Conservation (phyloP, 352 stramenopile genomes). For the Globisporangium recalcitrans region DNA sequence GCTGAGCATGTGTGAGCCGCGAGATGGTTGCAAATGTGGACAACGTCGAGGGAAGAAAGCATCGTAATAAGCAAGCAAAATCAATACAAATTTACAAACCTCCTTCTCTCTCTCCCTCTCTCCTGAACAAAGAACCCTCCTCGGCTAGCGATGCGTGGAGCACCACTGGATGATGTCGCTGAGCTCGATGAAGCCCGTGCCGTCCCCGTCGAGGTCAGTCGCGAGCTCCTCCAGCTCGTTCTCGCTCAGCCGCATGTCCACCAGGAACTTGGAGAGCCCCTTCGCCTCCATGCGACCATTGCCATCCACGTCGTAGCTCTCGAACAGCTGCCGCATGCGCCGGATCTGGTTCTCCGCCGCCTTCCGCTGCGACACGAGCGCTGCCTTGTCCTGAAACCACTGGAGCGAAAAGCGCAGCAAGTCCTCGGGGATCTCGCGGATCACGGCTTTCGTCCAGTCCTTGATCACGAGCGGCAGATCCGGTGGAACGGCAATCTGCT, state of each 20-base stretch:
- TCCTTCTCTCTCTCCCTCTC: background rate
- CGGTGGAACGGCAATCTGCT: slow-evolving; percentile 87
- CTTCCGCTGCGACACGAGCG: slow-evolving; percentile 53
- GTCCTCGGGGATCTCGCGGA: slow-evolving; percentile 70
- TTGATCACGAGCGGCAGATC: slow-evolving; percentile 86
- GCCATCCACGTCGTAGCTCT: slow-evolving; percentile 76
- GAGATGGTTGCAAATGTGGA: background rate
- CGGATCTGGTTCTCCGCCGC: slow-evolving; percentile 58
- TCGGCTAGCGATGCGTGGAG: slow-evolving; percentile 37
- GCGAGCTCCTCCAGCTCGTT: slow-evolving; percentile 63
- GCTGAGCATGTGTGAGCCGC: background rate
- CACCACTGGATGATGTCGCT: slow-evolving; percentile 83
- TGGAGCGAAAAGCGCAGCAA: slow-evolving; percentile 77
- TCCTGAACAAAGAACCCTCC: background rate
- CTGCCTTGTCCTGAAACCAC: slow-evolving; percentile 82
- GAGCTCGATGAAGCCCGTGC: slow-evolving; percentile 78
- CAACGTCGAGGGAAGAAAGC: background rate
- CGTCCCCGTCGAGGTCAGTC: slow-evolving; percentile 64
- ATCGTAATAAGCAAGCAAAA: slow-evolving; percentile 8
- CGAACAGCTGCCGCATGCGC: slow-evolving; percentile 67
- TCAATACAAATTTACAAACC: slow-evolving; percentile 18
- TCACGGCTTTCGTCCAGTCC: slow-evolving; percentile 89
- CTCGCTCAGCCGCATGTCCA: slow-evolving; percentile 49
- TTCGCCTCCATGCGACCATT: slow-evolving; percentile 79
- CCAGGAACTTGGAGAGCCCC: slow-evolving; percentile 57